Conservation (phyloP, 371 early-diverging fungal genomes). For the Mortierella sp. region DNA sequence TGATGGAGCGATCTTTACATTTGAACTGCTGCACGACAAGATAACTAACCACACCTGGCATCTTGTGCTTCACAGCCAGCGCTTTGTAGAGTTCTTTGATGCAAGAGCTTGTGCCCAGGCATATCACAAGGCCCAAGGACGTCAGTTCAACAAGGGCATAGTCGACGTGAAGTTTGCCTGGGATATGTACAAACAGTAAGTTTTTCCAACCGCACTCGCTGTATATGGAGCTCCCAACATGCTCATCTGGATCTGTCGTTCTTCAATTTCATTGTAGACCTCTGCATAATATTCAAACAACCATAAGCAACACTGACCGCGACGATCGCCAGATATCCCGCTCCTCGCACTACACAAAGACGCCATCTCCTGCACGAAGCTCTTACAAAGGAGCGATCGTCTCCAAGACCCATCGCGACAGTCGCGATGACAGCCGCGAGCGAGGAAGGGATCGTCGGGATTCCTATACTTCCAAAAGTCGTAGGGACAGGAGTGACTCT, state of each 20-base stretch:
- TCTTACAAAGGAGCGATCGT: not conserved
- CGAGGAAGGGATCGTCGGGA: not conserved
- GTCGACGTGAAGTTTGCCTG: slow-evolving; percentile 32
- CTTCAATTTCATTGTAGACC: no score
- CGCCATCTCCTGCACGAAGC: slow-evolving; percentile 11
- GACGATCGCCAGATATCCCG: not conserved
- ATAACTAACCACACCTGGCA: no score
- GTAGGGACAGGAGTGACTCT: slow-evolving; percentile 17
- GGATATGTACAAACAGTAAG: slow-evolving; percentile 37
- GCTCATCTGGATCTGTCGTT: no score
- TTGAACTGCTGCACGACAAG: no score
- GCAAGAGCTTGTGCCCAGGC: slow-evolving; percentile 40
- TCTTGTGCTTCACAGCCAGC: slow-evolving; percentile 15
- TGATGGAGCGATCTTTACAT: no score
- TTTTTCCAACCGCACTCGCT: no score
- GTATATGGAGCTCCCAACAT: no score
- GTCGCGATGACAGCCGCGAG: slow-evolving; percentile 14
- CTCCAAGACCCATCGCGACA: not conserved
- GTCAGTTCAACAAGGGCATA: slow-evolving; percentile 11
- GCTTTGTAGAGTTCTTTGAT: slow-evolving; percentile 48
- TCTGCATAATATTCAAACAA: no score
- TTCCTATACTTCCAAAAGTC: not conserved
- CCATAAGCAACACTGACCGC: not conserved
- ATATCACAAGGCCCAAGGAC: slow-evolving; percentile 21
- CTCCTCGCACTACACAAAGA: not conserved